These are phyloP conservation scores for Brassica balearica DNA, from an alignment of 441 rosid genomes.

Conservation along the genomic window DNA sequence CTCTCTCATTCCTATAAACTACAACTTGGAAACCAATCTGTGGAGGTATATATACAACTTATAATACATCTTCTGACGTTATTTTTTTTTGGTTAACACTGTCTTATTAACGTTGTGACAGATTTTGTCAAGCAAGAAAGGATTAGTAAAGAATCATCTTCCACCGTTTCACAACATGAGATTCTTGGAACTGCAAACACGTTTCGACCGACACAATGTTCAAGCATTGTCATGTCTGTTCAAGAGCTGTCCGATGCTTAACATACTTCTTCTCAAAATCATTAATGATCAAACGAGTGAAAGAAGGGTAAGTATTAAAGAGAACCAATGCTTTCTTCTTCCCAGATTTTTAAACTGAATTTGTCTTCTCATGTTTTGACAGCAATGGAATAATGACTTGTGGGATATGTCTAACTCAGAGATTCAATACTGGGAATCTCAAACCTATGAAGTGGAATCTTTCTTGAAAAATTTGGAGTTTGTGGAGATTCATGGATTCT, in stretches of 20 bases:
- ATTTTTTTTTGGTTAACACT: constrained; percentile 20
- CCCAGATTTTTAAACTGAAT: neutral
- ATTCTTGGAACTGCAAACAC: constrained; percentile 64
- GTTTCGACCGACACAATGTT: constrained; percentile 56
- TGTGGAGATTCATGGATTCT: constrained; percentile 73
- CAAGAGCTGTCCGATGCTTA: constrained; percentile 56
- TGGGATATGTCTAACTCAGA: constrained; percentile 66
- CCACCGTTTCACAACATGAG: constrained; percentile 61
- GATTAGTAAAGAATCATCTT: constrained; percentile 37
- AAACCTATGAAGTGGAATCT: constrained; percentile 50
- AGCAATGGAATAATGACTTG: constrained; percentile 76
- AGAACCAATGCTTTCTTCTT: neutral
- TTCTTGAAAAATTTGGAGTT: constrained; percentile 64
- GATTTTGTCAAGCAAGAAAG: constrained; percentile 61
- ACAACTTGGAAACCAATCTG: constrained; percentile 61
- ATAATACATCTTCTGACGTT: neutral
- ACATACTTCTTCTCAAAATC: constrained; percentile 64
- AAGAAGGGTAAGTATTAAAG: constrained; percentile 6
- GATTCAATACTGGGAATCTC: constrained; percentile 78
- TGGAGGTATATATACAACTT: constrained; percentile 54
- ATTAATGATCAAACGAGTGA: constrained; percentile 57
- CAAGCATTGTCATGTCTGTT: constrained; percentile 65
- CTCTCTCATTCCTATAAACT: constrained; percentile 52
- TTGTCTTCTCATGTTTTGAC: constrained; percentile 26
- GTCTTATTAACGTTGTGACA: constrained; percentile 43